Evolutionary conservation across 805 yeast genomes (phyloP).

Genomic region (Metschnikowia dekortorum): DNA sequence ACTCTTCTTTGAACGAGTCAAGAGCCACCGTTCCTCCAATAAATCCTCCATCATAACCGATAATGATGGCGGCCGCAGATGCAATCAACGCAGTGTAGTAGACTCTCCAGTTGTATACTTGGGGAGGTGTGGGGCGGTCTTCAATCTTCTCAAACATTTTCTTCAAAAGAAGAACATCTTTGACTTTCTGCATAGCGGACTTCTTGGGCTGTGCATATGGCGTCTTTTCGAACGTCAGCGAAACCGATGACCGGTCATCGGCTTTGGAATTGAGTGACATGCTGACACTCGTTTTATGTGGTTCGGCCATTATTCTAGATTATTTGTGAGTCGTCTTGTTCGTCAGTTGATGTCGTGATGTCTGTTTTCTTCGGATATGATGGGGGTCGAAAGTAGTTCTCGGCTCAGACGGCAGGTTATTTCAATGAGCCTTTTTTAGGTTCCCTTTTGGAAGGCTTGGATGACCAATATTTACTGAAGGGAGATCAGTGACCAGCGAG

Average conservation of each 20-base stretch:
- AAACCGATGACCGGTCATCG: constrained; percentile 4
- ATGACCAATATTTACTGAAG: too few relatives aligned
- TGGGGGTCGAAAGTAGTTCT: too few relatives aligned
- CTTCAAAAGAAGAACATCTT: constrained; percentile 13
- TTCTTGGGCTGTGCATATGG: constrained; percentile 4
- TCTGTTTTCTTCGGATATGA: too few relatives aligned
- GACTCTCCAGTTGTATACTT: constrained; percentile 32
- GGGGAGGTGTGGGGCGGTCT: constrained; percentile 37
- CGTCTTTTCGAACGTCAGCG: not conserved
- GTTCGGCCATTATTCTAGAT: not conserved
- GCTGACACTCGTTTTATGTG: not conserved
- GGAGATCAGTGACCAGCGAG: too few relatives aligned
- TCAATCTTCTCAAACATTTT: constrained; percentile 29
- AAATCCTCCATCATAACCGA: constrained; percentile 40
- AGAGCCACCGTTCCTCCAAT: constrained; percentile 39
- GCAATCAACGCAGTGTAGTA: constrained; percentile 35
- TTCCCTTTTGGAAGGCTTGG: too few relatives aligned
- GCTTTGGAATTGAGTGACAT: constrained; percentile 2
- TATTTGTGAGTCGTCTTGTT: too few relatives aligned
- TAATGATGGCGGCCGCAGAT: constrained; percentile 36
- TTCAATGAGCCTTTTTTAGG: too few relatives aligned
- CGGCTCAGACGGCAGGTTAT: too few relatives aligned
- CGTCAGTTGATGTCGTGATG: too few relatives aligned
- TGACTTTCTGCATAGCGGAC: constrained; percentile 7
- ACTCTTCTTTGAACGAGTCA: constrained; percentile 28